Evolutionary conservation across 2,329 filamentous ascomycete genomes (phyloP).

Genomic region (Mycogone perniciosa): DNA sequence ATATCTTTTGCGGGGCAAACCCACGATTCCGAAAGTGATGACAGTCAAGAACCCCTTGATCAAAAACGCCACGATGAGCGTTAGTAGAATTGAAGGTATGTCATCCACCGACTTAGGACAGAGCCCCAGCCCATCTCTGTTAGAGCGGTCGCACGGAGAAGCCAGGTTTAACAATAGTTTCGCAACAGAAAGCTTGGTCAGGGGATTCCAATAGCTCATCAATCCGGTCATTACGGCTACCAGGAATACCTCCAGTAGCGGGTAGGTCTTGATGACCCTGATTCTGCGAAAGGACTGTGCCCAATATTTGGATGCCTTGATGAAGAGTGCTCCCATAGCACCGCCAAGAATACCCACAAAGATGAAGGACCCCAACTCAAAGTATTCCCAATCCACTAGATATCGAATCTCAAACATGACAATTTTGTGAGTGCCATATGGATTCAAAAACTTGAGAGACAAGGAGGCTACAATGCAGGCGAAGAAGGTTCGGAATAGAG

Average conservation of each 20-base stretch:
- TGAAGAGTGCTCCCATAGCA: conserved; percentile 81
- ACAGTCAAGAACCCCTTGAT: conserved; percentile 86
- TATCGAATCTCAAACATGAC: conserved; percentile 95
- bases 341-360: conserved; percentile 83
- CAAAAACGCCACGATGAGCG: conserved; percentile 70
- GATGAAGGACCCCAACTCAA: conserved; percentile 81
- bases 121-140: conserved; percentile 61
- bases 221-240: conserved; percentile 81
- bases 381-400: conserved; percentile 83
- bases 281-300: conserved; percentile 82
- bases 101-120: conserved; percentile 68
- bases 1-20: conserved; percentile 21
- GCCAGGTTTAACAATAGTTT: conserved; percentile 88
- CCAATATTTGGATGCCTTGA: conserved; percentile 91
- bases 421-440: conserved; percentile 93
- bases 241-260: conserved; percentile 79
- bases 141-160: conserved; percentile 72
- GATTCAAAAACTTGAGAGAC: conserved; percentile 89
- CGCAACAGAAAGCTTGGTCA: conserved; percentile 83
- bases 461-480: conserved; percentile 92
- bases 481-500: conserved; percentile 94
- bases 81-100: conserved; percentile 70
- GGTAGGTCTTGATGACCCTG: conserved; percentile 70
- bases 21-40: conserved; percentile 82
- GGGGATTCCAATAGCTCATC: conserved; percentile 86